A percentile compares a stretch with the other conserved stretches of the same genome.
phyloP scores from a whole-genome alignment of 345 rosid genomes.

The Eutrema japonicum region DNA sequence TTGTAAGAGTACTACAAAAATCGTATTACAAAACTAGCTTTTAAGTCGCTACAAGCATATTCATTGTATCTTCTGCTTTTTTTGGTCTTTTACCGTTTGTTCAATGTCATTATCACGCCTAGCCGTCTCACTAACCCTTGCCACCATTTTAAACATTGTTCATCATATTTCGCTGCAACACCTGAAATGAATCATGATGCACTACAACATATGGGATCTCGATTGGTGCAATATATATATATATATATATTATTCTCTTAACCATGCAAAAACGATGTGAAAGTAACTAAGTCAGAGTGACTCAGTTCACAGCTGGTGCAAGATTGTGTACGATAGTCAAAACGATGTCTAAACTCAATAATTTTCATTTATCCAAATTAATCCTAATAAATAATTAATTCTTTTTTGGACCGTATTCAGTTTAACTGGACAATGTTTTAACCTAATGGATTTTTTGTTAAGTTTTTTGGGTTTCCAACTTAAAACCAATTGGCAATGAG shows the following conservation, averaged over 20 bases:
- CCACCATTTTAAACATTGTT: neutral
- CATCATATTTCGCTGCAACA: conserved; percentile 4
- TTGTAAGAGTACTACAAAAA: too few relatives aligned
- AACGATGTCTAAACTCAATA: neutral
- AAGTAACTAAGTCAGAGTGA: neutral
- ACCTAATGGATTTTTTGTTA: too few relatives aligned
- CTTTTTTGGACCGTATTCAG: too few relatives aligned
- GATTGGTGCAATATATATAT: neutral
- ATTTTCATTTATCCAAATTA: too few relatives aligned
- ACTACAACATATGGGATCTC: neutral
- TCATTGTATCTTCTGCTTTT: neutral
- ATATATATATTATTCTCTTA: neutral
- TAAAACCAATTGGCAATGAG: too few relatives aligned
- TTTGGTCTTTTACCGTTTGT: neutral
- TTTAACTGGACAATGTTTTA: too few relatives aligned
- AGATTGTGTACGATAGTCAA: neutral
- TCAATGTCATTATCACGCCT: neutral
- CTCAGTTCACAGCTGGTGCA: conserved; percentile 2
- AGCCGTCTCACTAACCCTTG: neutral
- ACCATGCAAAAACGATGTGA: neutral
- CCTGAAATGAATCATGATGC: neutral
- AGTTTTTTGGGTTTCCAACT: too few relatives aligned
- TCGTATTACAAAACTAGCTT: too few relatives aligned
- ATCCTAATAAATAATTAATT: too few relatives aligned
- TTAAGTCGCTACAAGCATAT: neutral